Evolutionary conservation across 1,284 basidiomycete species (phyloP), one percentile per base, ranked within the genome.

Genomic region (Tilletia walkeri): DNA sequence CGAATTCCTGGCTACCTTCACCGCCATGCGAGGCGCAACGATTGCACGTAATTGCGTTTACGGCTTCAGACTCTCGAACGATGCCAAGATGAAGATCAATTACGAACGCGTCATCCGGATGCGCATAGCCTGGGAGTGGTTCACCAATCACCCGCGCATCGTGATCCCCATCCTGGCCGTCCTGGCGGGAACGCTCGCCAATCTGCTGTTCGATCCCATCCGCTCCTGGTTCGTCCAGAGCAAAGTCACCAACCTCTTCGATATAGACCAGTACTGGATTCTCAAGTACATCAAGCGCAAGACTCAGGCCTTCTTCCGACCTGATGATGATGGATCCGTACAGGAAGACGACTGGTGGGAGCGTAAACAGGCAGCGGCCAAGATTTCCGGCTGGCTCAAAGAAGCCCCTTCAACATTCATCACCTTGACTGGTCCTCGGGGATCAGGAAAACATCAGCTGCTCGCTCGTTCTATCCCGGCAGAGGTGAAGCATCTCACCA

Each of bases 151-250:
- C 85, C 95, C 95, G 0, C 89, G 89, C 74, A 91, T 98, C 70
- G 89, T 91, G 56, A 85, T 97, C 3, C 95, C 95, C 0, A 84
- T 96, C 12, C 72, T 95, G 0, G 88, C 94, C 59, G 95, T 97
- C 84, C 85, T 98, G 1, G 82, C 98, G 38, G 95, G 95, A 16
- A 90, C 90, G 1, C 81, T 98, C 65, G 93, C 92, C 38, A 96
- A 95, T 83, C 91, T 79, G 38, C 88, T 96, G 74, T 96, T 96
- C 80, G 94, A 97, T 81, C 94, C 94, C 0, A 89, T 99, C 45
- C 90, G 95, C 59, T 88, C 89, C 3, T 87, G 94, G 73, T 93
- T 91, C 86, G 89, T 98, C 0, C 88, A 93, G 85, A 89, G 88
- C 30, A 92, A 94, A 78, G 86, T 97, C 78, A 86, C 91, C 69